Evolutionary conservation across 345 rosid genomes (phyloP).

Genomic region (Pistacia integerrima): DNA sequence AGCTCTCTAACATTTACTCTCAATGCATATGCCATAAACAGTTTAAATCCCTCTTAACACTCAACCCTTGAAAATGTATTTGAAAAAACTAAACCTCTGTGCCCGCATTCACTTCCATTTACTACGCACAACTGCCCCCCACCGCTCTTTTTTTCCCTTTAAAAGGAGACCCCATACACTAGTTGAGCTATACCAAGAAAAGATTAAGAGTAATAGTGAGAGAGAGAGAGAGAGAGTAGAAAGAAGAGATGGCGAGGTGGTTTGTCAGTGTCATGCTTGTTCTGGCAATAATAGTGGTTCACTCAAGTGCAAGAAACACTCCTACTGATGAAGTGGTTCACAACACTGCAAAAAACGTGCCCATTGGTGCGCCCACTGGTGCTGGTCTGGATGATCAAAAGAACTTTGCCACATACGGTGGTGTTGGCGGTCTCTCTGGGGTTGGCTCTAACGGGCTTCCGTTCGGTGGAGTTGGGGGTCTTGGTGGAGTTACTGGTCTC

Average conservation of each 20-base stretch:
- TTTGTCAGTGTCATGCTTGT: constrained; percentile 25
- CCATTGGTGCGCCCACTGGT: constrained; percentile 32
- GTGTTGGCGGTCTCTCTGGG: constrained; percentile 61
- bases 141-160: constrained; percentile 26
- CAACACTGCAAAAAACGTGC: constrained; percentile 39
- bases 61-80: not conserved
- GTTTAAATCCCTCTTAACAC: not conserved
- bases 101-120: constrained; percentile 22
- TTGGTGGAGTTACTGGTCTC: constrained; percentile 49
- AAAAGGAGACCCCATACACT: constrained; percentile 16
- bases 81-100: not conserved
- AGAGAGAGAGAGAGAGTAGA: not conserved
- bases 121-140: constrained; percentile 33
- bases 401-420: constrained; percentile 68
- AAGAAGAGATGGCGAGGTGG: constrained; percentile 41
- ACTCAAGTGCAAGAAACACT: constrained; percentile 41
- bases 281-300: constrained; percentile 38
- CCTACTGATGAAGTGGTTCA: constrained; percentile 33
- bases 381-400: constrained; percentile 66
- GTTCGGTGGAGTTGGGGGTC: constrained; percentile 53
- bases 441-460: constrained; percentile 58
- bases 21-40: not conserved
- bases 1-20: not conserved
- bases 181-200: not conserved
- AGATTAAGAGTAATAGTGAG: not conserved